phyloP scores from a whole-genome alignment of 2,329 filamentous ascomycete species.

The Epichloe coenophiala region DNA sequence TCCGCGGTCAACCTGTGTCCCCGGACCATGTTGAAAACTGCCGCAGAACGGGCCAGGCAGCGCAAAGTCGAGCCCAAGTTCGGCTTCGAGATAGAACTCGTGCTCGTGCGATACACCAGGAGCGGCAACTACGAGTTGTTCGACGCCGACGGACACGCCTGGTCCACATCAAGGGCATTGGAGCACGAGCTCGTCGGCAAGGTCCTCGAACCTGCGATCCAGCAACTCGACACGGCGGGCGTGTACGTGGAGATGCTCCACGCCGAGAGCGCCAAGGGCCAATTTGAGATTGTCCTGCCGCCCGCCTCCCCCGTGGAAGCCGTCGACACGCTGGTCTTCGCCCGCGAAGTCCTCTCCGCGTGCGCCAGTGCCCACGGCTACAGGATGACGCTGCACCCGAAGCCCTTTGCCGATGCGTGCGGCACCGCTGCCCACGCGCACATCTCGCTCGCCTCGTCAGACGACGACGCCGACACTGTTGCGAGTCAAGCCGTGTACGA shows the following conservation, averaged over 20 bases:
- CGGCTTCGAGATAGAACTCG: conserved; percentile 74
- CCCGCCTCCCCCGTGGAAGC: conserved; percentile 52
- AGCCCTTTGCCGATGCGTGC: conserved; percentile 43
- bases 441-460: conserved; percentile 45
- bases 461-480: conserved; percentile 10
- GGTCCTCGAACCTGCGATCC: conserved; percentile 52
- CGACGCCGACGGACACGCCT: conserved; percentile 52
- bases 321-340: conserved; percentile 57
- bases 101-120: conserved; percentile 44
- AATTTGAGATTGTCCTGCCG: conserved; percentile 65
- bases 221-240: conserved; percentile 43
- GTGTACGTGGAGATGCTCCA: conserved; percentile 63
- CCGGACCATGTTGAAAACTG: conserved; percentile 43
- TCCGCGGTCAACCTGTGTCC: conserved; percentile 45
- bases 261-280: conserved; percentile 56
- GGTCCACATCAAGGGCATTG: conserved; percentile 52
- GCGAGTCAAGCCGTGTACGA: conserved; percentile 34
- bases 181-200: conserved; percentile 41
- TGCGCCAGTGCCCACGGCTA: conserved; percentile 49
- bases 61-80: conserved; percentile 47
- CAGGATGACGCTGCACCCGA: conserved; percentile 60
- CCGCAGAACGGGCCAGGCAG: conserved; percentile 36
- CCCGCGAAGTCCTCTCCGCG: conserved; percentile 54
- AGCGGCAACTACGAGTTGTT: conserved; percentile 28
- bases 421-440: conserved; percentile 60